Conservation (phyloP, 2,329 filamentous ascomycete species). For the Daldinia sp. region DNA sequence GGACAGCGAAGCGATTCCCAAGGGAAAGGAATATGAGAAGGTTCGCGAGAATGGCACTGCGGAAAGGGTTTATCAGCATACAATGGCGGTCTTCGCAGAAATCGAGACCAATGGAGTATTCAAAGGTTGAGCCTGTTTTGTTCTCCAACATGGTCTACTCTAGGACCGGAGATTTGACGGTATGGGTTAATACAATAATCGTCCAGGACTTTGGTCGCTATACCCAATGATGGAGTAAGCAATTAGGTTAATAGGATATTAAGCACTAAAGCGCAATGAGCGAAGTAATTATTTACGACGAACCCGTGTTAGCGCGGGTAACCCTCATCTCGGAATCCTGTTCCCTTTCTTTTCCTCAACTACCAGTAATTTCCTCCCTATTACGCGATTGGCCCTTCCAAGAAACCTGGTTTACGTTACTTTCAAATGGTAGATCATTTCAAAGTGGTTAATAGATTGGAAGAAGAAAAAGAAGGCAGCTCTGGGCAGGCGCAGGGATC, state of each 20-base stretch:
- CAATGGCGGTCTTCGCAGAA: conserved; percentile 22
- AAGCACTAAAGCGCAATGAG: background rate
- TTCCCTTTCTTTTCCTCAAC: background rate
- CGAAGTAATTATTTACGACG: background rate
- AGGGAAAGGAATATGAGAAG: conserved; percentile 19
- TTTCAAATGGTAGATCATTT: background rate
- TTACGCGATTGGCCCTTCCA: background rate
- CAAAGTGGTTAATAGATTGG: background rate
- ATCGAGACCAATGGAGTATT: conserved; percentile 21
- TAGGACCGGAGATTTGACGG: background rate
- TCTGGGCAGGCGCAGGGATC: background rate
- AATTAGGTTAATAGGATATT: conserved; percentile 10
- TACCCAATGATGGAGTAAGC: background rate
- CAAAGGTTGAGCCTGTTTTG: conserved; percentile 10
- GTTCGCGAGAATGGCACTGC: conserved; percentile 21
- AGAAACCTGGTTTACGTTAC: background rate
- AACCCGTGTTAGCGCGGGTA: background rate
- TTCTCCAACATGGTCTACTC: background rate
- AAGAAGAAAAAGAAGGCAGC: background rate
- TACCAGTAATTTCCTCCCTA: background rate
- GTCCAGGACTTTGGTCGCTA: background rate
- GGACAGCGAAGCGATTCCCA: conserved; percentile 13
- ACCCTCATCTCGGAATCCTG: background rate
- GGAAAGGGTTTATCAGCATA: conserved; percentile 30
- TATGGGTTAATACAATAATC: background rate